phyloP scores from a whole-genome alignment of 2,329 filamentous ascomycete species.

The Aspergillus melleus region DNA sequence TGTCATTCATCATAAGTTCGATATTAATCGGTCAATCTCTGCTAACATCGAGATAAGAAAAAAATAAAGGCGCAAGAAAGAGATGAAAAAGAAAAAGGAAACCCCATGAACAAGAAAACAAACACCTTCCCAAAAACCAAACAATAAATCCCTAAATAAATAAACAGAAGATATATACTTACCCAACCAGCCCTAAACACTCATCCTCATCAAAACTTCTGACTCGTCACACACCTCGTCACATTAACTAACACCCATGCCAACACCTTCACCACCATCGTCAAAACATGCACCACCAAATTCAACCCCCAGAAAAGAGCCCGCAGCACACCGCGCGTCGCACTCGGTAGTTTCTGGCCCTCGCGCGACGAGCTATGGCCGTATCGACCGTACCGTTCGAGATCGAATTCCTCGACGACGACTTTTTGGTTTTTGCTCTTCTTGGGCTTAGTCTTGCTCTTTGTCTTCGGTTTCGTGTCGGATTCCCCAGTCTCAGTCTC shows the following conservation, averaged over 20 bases:
- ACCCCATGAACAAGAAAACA: no score
- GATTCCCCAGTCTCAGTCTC: no score
- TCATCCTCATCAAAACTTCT: constrained; percentile 36
- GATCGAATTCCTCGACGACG: constrained; percentile 45
- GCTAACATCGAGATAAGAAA: no score
- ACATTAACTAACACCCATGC: constrained; percentile 43
- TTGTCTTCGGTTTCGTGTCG: not conserved
- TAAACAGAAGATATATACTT: not conserved
- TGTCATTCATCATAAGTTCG: no score
- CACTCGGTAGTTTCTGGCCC: constrained; percentile 41
- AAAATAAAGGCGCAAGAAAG: no score
- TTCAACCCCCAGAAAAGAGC: constrained; percentile 41
- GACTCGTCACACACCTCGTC: constrained; percentile 42
- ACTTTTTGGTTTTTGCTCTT: constrained; percentile 33
- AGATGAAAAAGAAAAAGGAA: no score
- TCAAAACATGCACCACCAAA: constrained; percentile 39
- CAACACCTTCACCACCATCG: constrained; percentile 39
- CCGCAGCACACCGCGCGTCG: constrained; percentile 36
- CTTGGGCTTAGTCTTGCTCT: constrained; percentile 14
- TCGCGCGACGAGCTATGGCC: constrained; percentile 35
- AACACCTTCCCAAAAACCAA: no score
- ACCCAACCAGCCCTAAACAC: not conserved
- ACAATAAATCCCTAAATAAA: no score
- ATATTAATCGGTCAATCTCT: no score
- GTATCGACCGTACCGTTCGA: constrained; percentile 46